Conservation (phyloP, 2,329 filamentous ascomycete genomes). For the Fusarium cicatricum region DNA sequence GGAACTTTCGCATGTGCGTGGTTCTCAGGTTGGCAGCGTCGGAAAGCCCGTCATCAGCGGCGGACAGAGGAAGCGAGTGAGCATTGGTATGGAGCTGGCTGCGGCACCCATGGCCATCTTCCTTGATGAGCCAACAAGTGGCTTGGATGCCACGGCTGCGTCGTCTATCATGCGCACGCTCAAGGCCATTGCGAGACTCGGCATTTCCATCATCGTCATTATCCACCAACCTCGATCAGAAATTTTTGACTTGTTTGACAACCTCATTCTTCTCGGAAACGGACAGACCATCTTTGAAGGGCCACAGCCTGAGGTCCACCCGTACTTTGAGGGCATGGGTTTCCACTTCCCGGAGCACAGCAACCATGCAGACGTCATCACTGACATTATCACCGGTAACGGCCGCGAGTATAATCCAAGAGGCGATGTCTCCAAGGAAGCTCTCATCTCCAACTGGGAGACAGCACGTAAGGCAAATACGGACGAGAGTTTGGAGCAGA, state of each 20-base stretch:
- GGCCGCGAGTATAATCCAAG: constrained; percentile 58
- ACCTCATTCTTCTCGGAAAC: constrained; percentile 62
- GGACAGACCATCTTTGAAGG: constrained; percentile 66
- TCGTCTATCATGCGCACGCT: constrained; percentile 64
- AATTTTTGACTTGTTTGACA: constrained; percentile 66
- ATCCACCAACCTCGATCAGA: constrained; percentile 68
- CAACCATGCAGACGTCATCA: constrained; percentile 66
- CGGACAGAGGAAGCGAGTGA: constrained; percentile 66
- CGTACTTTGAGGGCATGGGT: constrained; percentile 62
- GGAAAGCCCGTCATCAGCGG: constrained; percentile 62
- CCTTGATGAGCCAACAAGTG: constrained; percentile 62
- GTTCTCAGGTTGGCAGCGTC: constrained; percentile 61
- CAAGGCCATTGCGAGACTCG: constrained; percentile 60
- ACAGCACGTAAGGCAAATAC: constrained; percentile 37
- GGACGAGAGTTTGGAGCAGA: constrained; percentile 22
- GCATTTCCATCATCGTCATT: constrained; percentile 65
- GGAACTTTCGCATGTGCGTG: constrained; percentile 59
- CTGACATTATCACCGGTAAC: constrained; percentile 69
- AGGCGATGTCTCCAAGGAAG: constrained; percentile 57
- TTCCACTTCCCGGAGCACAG: constrained; percentile 58
- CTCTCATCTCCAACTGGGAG: constrained; percentile 59
- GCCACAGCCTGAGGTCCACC: constrained; percentile 51
- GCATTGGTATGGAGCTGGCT: constrained; percentile 66
- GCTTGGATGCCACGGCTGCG: constrained; percentile 63
- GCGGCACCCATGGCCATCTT: constrained; percentile 65